Evolutionary conservation across 305 asterid species (phyloP), one percentile per base, ranked within the genome.

Genomic region (Fraxinus floribunda): DNA sequence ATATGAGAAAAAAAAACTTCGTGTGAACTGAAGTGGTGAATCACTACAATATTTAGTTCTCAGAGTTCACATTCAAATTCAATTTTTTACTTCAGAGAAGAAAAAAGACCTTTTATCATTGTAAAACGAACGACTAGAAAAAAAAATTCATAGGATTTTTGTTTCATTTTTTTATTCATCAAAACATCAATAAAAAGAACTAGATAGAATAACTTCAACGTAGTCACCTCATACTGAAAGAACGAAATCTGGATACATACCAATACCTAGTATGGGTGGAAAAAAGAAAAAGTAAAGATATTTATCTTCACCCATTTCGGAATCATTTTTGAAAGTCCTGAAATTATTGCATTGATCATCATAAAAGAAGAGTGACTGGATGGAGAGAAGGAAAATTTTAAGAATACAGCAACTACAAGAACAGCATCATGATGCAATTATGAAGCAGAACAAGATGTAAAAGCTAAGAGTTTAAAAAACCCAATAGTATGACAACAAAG

Each of bases 381-480:
- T 4, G n/a, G 7, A 39, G 22, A 75, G 62, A 68, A 26, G 75
- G 36, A 71, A 80, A 18, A 16, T 22, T 24, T 62, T 22, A 3
- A 13, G 9, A 55, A 64, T 52, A 20, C 15, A 73, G 29, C 38
- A 62, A 57, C 71, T 78, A 34, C 1, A 62, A 46, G 79, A 39
- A 55, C 5, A 39, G 22, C 73, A 76, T 26, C 76, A 29, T 2
- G 36, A 78, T 22, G 70, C 75, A 34, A 32, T 32, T 15, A 71
- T 30, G 44, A 70, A 64, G 18, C 46, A 77, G 41, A 41, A 84
- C 74, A 75, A 20, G 75, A 77, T 55, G 36, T 71, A 76, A 78
- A 85, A 62, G 71, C 32, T 46, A 77, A 79, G 66, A 79, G 79
- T 20, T 79, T 83, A 35, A 68, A 46, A 70, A 82, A 70, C 32